Percentiles rank a stretch among this genome's conserved stretches.
Conservation (phyloP, 768 basidiomycete species). For the Clitopilus passeckerianus region DNA sequence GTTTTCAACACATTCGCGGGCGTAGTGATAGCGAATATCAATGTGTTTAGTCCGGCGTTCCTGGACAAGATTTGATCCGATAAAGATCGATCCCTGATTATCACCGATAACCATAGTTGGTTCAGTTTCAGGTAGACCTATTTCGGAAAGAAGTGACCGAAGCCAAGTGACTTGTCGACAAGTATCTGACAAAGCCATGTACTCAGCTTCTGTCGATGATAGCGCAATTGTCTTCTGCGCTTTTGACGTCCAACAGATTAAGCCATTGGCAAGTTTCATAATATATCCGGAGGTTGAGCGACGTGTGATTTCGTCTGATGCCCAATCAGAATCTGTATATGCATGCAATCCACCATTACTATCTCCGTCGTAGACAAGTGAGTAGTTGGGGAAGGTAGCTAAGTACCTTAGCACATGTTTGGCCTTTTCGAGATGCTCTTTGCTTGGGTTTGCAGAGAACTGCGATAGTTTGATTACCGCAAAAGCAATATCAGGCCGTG, state of each 20-base stretch:
- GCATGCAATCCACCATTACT: neutral
- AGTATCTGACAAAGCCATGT: conserved; percentile 22
- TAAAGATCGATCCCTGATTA: conserved; percentile 13
- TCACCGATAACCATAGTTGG: conserved; percentile 15
- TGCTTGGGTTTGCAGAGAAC: conserved; percentile 15
- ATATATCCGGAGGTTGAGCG: conserved; percentile 27
- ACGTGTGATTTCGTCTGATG: conserved; percentile 11
- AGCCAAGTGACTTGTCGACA: conserved; percentile 23
- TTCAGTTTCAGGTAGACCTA: conserved; percentile 6
- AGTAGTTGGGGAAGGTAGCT: conserved; percentile 10
- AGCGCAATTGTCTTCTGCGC: conserved; percentile 26
- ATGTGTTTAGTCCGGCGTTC: conserved; percentile 6
- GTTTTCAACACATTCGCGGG: conserved; percentile 5
- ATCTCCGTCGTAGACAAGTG: conserved; percentile 3
- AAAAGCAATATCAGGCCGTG: conserved; percentile 13
- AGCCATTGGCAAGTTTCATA: conserved; percentile 21
- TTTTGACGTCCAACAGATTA: conserved; percentile 27
- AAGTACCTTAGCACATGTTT: conserved; percentile 16
- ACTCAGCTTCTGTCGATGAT: conserved; percentile 32
- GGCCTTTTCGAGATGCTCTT: conserved; percentile 12
- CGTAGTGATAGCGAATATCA: conserved; percentile 9
- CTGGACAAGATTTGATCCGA: conserved; percentile 5
- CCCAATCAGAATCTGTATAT: conserved; percentile 16
- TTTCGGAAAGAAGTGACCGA: conserved; percentile 15
- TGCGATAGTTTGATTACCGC: conserved; percentile 6